phyloP scores from a whole-genome alignment of 768 basidiomycete species.

The Tylopilus plumbeoviolaceoides region DNA sequence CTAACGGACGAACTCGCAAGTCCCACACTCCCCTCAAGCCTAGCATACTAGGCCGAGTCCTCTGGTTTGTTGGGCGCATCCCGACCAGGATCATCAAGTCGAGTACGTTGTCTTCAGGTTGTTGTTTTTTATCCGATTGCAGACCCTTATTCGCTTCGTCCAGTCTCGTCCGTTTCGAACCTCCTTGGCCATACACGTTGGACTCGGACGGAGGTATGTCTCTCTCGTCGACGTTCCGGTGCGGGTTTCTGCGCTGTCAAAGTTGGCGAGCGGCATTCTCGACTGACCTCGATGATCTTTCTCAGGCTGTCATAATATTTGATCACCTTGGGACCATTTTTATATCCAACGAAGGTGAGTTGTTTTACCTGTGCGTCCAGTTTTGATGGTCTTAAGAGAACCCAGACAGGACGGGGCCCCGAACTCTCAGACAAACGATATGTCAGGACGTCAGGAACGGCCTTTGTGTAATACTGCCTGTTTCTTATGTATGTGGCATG shows the following conservation, averaged over 20 bases:
- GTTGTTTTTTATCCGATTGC: no score
- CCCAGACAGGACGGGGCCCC: background rate
- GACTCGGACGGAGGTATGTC: background rate
- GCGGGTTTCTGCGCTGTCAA: background rate
- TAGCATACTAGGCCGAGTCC: no score
- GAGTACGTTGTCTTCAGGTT: no score
- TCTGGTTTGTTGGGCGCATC: no score
- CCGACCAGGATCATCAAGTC: no score
- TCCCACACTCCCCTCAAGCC: no score
- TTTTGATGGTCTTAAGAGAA: background rate
- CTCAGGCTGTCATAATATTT: background rate
- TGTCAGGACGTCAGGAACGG: background rate
- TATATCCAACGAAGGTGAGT: background rate
- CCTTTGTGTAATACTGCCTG: background rate
- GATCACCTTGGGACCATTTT: background rate
- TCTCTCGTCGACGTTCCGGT: background rate
- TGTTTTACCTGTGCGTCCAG: background rate
- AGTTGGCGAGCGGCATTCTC: background rate
- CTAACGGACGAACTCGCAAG: no score
- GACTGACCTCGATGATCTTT: conserved; percentile 20
- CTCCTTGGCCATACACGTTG: background rate
- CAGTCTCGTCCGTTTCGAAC: no score
- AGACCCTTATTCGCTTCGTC: no score
- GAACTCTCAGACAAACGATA: background rate
- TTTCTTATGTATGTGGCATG: background rate